These are phyloP conservation scores for Fusarium cicatricum DNA, from an alignment of 2,329 filamentous ascomycete species.

Conservation along the genomic window DNA sequence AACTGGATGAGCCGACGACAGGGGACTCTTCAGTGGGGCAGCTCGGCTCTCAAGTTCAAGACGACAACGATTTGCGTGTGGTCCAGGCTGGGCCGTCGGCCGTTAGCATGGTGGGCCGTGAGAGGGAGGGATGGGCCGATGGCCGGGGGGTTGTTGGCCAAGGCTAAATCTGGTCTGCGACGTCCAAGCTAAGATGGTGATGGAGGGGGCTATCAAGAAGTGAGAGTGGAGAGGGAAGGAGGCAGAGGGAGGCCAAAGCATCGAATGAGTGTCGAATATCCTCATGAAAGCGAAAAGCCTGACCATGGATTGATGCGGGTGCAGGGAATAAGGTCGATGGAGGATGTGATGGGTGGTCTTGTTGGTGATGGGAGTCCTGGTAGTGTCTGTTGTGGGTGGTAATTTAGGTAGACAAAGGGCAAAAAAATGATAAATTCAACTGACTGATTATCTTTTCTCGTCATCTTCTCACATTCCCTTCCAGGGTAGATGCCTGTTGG, in stretches of 20 bases:
- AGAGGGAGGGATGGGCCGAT: conserved; percentile 34
- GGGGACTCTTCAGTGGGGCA: conserved; percentile 35
- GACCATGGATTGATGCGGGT: conserved; percentile 34
- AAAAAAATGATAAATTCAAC: conserved; percentile 15
- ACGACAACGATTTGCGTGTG: conserved; percentile 17
- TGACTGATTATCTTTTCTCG: conserved; percentile 28
- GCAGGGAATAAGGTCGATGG: conserved; percentile 23
- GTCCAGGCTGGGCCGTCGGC: conserved; percentile 12
- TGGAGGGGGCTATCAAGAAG: conserved; percentile 25
- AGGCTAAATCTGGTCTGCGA: conserved; percentile 29
- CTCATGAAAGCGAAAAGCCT: conserved; percentile 32
- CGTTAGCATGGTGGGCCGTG: conserved; percentile 37
- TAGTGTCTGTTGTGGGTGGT: conserved; percentile 15
- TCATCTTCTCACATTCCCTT: conserved; percentile 5
- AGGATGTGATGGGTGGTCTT: conserved; percentile 15
- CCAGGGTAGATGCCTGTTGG: conserved; percentile 24
- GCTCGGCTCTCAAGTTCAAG: conserved; percentile 10
- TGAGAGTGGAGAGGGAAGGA: conserved; percentile 11
- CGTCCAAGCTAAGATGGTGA: conserved; percentile 6
- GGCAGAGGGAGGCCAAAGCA: conserved; percentile 12
- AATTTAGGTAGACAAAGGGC: conserved; percentile 15
- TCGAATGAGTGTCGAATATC: conserved; percentile 13
- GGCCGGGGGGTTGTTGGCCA: conserved; percentile 25
- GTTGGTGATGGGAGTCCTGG: conserved; percentile 15
- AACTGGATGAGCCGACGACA: conserved; percentile 8